Base-by-base conservation (phyloP, 2,329 filamentous ascomycete genomes). In the Stagonosporopsis rhizophila region DNA sequence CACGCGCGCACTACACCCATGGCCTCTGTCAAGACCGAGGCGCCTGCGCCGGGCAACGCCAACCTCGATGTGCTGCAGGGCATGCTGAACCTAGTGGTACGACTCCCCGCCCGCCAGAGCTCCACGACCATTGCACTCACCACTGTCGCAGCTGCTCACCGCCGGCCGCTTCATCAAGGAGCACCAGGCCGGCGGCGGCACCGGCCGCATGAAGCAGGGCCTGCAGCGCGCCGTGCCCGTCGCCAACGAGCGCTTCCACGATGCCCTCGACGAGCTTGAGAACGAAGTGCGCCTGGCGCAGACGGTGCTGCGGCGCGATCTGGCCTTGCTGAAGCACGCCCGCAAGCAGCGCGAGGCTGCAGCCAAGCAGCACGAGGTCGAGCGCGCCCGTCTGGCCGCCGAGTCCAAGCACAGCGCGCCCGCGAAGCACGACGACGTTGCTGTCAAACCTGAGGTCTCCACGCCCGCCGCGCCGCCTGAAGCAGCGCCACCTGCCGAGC, bases 191-290 rank as follows among this genome's bases (percentile, higher is more conserved):
- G 67, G 66, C 60, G 64, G 64, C 17, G 67, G 67, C 57, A 65
- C 67, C 2, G 66, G 64, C 23, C 72, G 69, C 49, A 68, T 69
- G 63, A 60, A 72, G 67, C 46, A 70, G 59, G 51, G 62, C 58
- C 28, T 76, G 60, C 69, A 77, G 58, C 72, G 78, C 46, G 73
- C 68, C 37, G 66, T 83, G 14, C 77, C 80, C 2, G 67, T 65
- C 15, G 78, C 79, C 25, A 70, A 74, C 15, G 71, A 74, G 30
- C 71, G 76, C 60, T 83, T 81, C 58, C 79, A 84, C 62, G 75
- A 80, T 42, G 77, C 79, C n/a, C 77, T 83, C n/a, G 81, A 84
- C 67, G 73, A 79, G 54, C 73, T 84, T 14, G 81, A 83, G 62
- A 73, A 75, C 40, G 77, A 83, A 49, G 66, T 83, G 38, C 64